Base-by-base conservation (phyloP, 2,329 filamentous ascomycete genomes). In the Phyllachora maydis region DNA sequence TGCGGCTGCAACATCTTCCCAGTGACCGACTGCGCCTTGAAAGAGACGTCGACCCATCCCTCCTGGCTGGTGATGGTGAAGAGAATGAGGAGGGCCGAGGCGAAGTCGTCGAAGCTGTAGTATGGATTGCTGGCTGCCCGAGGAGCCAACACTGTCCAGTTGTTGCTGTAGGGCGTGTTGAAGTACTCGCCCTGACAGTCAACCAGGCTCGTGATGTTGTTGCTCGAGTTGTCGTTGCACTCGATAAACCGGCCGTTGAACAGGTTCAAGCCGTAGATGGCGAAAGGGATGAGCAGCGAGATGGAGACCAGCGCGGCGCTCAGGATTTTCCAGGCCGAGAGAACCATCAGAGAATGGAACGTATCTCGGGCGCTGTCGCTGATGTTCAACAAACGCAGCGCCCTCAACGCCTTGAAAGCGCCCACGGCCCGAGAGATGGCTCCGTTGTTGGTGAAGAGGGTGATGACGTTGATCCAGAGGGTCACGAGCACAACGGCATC, bases 1-100 rank as follows among this genome's bases (percentile, higher is more conserved):
- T 65, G 41, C 0, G 83, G 83, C 40, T 95, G 88, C 14, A 59
- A 56, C 29, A 71, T 77, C 16, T 56, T 53, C 3, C 77, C 81
- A 2, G 72, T 83, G 33, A 95, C 88, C 16, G 69, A 66, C 52
- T 91, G 77, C 2, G 72, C 74, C 16, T 66, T 64, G 53, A 77
- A 83, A 42, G 88, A 78, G n/a, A 92, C 81, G 43, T 92, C 82
- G 8, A 72, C 71, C 88, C 90, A 98, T 16, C 88, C 88, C 56
- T 98, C 90, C 46, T 98, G 88, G 24, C 85, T 95, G 19, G 95
- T 85, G 47, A 98, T 93, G 45, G 95, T 83, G 52, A 93, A 98
- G 29, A 98, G 75, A 30, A 91, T 90, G 52, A 95, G 95, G 16
- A 98, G 59, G 0, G 85, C 76, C 25, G 78, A 66, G n/a, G 75